Evolutionary conservation across 495 filamentous ascomycete species (phyloP), one percentile per base, ranked within the genome.

Genomic region (Neurospora sp.): DNA sequence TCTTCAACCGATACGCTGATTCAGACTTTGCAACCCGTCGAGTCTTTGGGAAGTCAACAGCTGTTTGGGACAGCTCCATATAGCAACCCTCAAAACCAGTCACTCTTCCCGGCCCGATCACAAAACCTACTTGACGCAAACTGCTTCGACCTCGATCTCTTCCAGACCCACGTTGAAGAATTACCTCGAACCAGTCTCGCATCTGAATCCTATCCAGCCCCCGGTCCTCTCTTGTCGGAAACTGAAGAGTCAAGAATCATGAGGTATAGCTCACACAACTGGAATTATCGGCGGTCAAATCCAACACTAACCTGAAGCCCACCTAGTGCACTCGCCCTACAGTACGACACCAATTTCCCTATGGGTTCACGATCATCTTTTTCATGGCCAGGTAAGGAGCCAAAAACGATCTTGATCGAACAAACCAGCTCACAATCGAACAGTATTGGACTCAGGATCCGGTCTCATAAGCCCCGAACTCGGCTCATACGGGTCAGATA

Each of bases 321-420:
- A 16, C 71, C 75, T 41, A 86, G 84, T 79, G 79, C 84, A 72
- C 83, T 85, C 73, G 83, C 84, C 71, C 77, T 85, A 72, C 78
- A 79, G 35, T 86, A 82, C 75, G 84, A 85, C 72, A 78, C 80
- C n/a, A 79, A 78, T 74, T 82, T 83, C 76, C 80, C 78, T 74
- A 84, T 86, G 82, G 82, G 84, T 48, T 78, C 82, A 35, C 79
- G 84, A 72, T 82, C 84, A 40, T 78, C 83, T 23, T 84, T 79
- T 54, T 78, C 79, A 39, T 86, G 84, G 84, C 83, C 80, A 74
- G 82, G 84, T 80, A 75, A n/a, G 73, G 70, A 11, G 5, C 69
- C 14, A 37, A 12, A 20, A 54, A 10, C 23, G 38, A 46, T 7
- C 46, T 69, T 37, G 18, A 40, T 37, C 20, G n/a, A 14, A 38